Evolutionary conservation across 148 eudicot species (phyloP), one percentile per base, ranked within the genome.

Genomic region (Mesembryanthemum crystallinum): DNA sequence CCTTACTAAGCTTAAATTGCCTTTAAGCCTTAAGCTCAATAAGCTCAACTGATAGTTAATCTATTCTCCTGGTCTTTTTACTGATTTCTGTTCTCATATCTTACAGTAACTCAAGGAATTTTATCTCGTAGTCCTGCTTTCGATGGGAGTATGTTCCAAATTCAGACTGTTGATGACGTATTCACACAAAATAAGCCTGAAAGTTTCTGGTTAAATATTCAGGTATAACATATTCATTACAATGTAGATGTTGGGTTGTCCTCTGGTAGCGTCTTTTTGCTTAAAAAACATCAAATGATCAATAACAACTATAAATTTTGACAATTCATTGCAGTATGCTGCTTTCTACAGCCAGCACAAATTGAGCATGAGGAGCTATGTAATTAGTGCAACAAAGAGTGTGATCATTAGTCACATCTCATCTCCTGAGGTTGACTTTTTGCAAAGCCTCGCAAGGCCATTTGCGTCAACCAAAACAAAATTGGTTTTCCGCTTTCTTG

Each of bases 361-460:
- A 32, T 75, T 90, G 82, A 92, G 88, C 72, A 88, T 89, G 90
- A 87, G 91, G 73, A 90, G 77, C 70, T 92, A 73, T 73, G 66
- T 92, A 58, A 73, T 88, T 67, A 77, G 90, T 55, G 80, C 73
- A 66, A 71, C 86, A n/a, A 89, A 82, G 84, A 84, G 55, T 5
- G 81, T 76, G 43, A 77, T 79, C 49, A 78, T 91, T 42, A 85
- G 85, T 55, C 90, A 95, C 72, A 79, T 90, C 76, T 95, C 99
- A 60, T 89, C 99, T 57, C 94, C 99, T 0, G 99, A 95, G 79
- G 83, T 95, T 60, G 82, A 76, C 72, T 92, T 95, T 85, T 76
- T 95, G 80, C 82, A 54, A 78, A 87, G 89, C 76, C 79, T 95
- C 14, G 71, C 84, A 71, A 72, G 80, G 71, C 83, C 88, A 37